phyloP scores from a whole-genome alignment of 495 filamentous ascomycete species.

The Talaromyces liani region DNA sequence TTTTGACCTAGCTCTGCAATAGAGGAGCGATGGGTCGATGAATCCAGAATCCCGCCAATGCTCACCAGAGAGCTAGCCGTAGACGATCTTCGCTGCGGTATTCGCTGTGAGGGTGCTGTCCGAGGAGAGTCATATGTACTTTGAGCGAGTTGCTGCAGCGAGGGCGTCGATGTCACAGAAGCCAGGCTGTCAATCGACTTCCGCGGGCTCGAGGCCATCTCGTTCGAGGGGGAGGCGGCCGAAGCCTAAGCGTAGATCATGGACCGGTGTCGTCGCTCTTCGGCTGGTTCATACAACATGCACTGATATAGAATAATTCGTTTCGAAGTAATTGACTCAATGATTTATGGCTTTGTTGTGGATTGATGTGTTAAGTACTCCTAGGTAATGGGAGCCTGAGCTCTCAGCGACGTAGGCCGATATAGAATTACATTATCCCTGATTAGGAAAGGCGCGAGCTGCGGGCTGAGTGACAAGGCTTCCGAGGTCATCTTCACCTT shows the following conservation, averaged over 20 bases:
- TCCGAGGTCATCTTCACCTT: not conserved
- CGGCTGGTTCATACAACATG: not conserved
- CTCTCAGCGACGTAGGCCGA: conserved; percentile 6
- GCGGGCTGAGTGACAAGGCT: not conserved
- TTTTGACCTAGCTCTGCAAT: conserved; percentile 76
- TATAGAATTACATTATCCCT: conserved; percentile 5
- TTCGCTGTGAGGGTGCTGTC: conserved; percentile 31
- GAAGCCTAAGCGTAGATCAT: conserved; percentile 8
- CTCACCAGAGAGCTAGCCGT: conserved; percentile 83
- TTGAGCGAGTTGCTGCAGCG: conserved; percentile 53
- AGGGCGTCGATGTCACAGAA: conserved; percentile 41
- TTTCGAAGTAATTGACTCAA: not conserved
- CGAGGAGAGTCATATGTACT: conserved; percentile 37
- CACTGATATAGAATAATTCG: not conserved
- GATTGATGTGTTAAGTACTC: not conserved
- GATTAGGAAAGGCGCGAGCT: conserved; percentile 2
- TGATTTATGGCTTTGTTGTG: not conserved
- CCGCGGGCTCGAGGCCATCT: conserved; percentile 60
- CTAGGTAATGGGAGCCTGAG: not conserved
- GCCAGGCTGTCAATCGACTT: conserved; percentile 64
- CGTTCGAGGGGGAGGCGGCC: conserved; percentile 24
- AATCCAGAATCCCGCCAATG: conserved; percentile 67
- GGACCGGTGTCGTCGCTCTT: not conserved
- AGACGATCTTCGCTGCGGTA: conserved; percentile 62
- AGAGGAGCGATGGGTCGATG: conserved; percentile 48